phyloP scores from a whole-genome alignment of 2,329 filamentous ascomycete species.

The Fusarium nelsonii region DNA sequence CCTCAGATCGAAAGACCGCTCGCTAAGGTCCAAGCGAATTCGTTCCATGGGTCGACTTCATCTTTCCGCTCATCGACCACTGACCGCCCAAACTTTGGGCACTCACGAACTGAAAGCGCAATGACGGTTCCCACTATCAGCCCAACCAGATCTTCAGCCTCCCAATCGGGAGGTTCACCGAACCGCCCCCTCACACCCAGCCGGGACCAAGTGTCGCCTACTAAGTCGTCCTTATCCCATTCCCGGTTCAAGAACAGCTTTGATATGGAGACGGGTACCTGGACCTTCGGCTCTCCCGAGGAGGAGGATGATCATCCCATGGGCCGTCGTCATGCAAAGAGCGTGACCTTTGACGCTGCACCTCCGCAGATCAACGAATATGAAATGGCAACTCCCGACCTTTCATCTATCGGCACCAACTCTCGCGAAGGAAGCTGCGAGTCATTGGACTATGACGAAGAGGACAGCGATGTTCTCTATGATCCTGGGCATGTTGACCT shows the following conservation, averaged over 20 bases:
- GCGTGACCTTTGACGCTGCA: conserved; percentile 94
- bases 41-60: conserved; percentile 69
- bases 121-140: conserved; percentile 69
- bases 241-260: conserved; percentile 75
- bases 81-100: conserved; percentile 57
- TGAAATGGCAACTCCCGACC: conserved; percentile 95
- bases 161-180: conserved; percentile 52
- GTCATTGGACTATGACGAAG: conserved; percentile 80
- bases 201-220: conserved; percentile 81
- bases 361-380: conserved; percentile 97
- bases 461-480: conserved; percentile 69
- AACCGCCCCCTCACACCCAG: conserved; percentile 64
- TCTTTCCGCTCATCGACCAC: conserved; percentile 65
- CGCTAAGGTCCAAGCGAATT: conserved; percentile 79
- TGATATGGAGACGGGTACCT: conserved; percentile 75
- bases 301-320: conserved; percentile 71
- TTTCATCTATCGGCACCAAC: conserved; percentile 90
- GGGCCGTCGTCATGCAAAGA: conserved; percentile 88
- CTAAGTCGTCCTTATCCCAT: conserved; percentile 87
- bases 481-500: conserved; percentile 65
- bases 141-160: conserved; percentile 61
- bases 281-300: conserved; percentile 73
- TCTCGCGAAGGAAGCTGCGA: conserved; percentile 96
- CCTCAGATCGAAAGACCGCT: conserved; percentile 86
- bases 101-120: conserved; percentile 65